Evolutionary conservation across 306 rosid species (phyloP).

Genomic region (Pyrus communis): DNA sequence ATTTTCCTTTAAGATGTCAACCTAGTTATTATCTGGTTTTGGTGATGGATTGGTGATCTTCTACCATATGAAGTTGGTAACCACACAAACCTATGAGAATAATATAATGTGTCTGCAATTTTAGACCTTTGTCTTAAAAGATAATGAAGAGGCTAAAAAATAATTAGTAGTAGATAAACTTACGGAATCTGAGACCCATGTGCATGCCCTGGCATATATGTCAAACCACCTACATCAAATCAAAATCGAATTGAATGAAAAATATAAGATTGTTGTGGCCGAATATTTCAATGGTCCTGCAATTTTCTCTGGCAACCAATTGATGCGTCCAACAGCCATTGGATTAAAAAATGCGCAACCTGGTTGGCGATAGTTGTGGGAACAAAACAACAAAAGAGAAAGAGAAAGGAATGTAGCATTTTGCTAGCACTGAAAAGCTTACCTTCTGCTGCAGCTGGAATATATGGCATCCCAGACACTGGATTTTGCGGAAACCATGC

Average conservation of each 20-base stretch:
- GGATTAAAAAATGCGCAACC: neutral
- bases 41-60: neutral
- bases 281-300: neutral
- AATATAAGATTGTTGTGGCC: neutral
- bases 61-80: neutral
- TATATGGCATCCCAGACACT: slow-evolving; percentile 32
- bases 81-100: neutral
- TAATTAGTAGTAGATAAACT: slow-evolving; percentile 17
- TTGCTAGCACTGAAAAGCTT: neutral
- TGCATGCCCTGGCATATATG: slow-evolving; percentile 54
- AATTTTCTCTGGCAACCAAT: neutral
- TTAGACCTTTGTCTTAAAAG: neutral
- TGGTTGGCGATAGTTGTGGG: neutral
- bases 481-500: slow-evolving; percentile 72
- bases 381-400: neutral
- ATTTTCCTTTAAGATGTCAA: neutral
- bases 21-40: neutral
- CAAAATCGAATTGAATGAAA: slow-evolving; percentile 11
- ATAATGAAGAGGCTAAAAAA: neutral
- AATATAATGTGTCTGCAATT: neutral
- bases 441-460: slow-evolving; percentile 70
- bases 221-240: slow-evolving; percentile 54
- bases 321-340: slow-evolving; percentile 5
- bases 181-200: slow-evolving; percentile 60
- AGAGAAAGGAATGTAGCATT: neutral